Evolutionary conservation across 805 yeast species (phyloP), one percentile per base, ranked within the genome.

Genomic region (Kregervanrija delftensis): DNA sequence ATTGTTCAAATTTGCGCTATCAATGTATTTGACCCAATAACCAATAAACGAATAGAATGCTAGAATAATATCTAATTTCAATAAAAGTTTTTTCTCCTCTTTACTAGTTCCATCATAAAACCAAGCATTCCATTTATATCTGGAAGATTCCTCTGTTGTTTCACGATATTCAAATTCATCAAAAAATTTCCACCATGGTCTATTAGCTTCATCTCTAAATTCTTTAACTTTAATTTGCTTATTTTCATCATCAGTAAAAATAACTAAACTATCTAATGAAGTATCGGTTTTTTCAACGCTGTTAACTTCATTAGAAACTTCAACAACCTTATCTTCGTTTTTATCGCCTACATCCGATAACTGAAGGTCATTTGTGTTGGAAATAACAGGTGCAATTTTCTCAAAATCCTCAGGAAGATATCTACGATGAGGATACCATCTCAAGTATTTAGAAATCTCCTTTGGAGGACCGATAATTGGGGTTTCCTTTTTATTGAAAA

Each of bases 11-110:
- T 82, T 83, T 39, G 76, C 67, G 45, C 71, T 72, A 55, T 83
- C 88, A 40, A 83, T 64, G 44, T 78, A 76, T 57, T 82, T 82
- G 44, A 82, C 76, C 84, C 85, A 83, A 59, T 81, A 81, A 1
- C 78, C 79, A 46, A 79, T 60, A 58, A 79, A 73, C 0, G 83
- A 69, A 50, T 77, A 77, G 38, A 71, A 65, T n/a, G 79, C 69
- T 41, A 83, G 62, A 32, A 78, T 56, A 11, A 77, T 49, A 53
- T 82, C 88, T 31, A 81, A 57, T 56, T 82, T 82, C 49, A 67
- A 59, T 12, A 79, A 56, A 33, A 79, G 58, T 28, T 60, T 64
- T 40, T 71, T 68, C 41, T 72, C 77, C 1, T 70, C 77, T 55
- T 72, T 66, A 2, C 83, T 63, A 34, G 73, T 76, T 9, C 51